Conservation (phyloP, 2,329 filamentous ascomycete species). For the Didymosphaeria variabile region DNA sequence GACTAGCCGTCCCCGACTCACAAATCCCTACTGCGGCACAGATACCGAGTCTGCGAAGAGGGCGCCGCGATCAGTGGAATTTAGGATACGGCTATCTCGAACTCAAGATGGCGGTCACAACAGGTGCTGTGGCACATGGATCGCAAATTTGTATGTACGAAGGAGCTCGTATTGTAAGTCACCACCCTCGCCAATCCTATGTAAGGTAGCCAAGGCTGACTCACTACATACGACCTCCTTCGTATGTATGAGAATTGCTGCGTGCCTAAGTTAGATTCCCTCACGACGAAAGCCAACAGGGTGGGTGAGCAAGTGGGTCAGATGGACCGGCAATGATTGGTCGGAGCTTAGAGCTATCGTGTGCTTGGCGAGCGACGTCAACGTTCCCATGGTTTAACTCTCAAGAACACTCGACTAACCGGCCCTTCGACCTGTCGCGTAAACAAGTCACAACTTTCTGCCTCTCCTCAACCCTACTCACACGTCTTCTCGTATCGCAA, state of each 20-base stretch:
- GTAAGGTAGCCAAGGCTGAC: no score
- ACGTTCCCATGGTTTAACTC: conserved; percentile 1
- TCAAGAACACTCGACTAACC: neutral
- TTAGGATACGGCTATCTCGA: neutral
- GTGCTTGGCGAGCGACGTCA: conserved; percentile 16
- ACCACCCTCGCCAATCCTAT: no score
- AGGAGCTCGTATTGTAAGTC: no score
- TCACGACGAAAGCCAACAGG: neutral
- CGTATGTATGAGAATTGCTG: neutral
- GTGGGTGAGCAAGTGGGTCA: neutral
- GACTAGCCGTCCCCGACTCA: no score
- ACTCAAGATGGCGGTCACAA: neutral
- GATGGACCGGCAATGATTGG: conserved; percentile 6
- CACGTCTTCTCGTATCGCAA: neutral
- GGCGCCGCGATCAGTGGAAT: no score
- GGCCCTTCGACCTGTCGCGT: neutral
- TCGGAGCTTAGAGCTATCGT: conserved; percentile 10
- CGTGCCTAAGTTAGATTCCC: neutral
- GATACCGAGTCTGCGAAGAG: no score
- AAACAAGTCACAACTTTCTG: neutral
- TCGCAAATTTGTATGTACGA: neutral
- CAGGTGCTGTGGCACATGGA: neutral
- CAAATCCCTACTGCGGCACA: no score
- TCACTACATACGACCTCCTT: no score
- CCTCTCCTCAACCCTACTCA: neutral